Percentiles rank a stretch among this genome's conserved stretches.
Evolutionary conservation across 1,284 basidiomycete genomes (phyloP).

Genomic region (Somion occarium): DNA sequence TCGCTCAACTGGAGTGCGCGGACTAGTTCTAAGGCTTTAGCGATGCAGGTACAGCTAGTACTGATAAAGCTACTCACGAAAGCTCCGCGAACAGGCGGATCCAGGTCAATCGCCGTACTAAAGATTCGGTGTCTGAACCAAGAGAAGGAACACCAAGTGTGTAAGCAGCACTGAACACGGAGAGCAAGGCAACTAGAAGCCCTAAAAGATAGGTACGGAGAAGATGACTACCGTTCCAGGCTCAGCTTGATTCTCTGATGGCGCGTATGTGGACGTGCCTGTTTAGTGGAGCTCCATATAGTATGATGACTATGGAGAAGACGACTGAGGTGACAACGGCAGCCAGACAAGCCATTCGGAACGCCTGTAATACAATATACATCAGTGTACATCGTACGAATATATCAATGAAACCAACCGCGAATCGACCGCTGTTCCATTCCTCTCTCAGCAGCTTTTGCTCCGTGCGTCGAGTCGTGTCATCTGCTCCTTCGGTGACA

Average conservation of each 20-base stretch:
- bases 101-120: slow-evolving; percentile 55
- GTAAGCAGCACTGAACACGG: slow-evolving; percentile 65
- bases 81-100: slow-evolving; percentile 76
- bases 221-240: slow-evolving; percentile 34
- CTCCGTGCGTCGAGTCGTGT: slow-evolving; percentile 19
- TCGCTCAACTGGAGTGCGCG: slow-evolving; percentile 64
- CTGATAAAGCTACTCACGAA: slow-evolving; percentile 52
- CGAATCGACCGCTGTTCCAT: slow-evolving; percentile 21
- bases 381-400: slow-evolving; percentile 5
- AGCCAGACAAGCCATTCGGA: slow-evolving; percentile 46
- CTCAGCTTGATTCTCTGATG: neutral
- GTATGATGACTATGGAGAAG: slow-evolving; percentile 46
- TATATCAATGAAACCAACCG: slow-evolving; percentile 15
- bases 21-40: slow-evolving; percentile 33
- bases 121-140: slow-evolving; percentile 32
- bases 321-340: slow-evolving; percentile 48
- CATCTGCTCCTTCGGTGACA: slow-evolving; percentile 15
- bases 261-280: slow-evolving; percentile 37
- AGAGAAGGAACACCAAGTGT: slow-evolving; percentile 62
- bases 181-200: slow-evolving; percentile 63
- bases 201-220: slow-evolving; percentile 65
- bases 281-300: slow-evolving; percentile 74
- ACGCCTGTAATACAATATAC: slow-evolving; percentile 29
- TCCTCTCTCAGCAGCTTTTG: slow-evolving; percentile 32
- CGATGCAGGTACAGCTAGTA: slow-evolving; percentile 1